Evolutionary conservation across 208 protist genomes (phyloP).

Genomic region (Crithidia thermophila): DNA sequence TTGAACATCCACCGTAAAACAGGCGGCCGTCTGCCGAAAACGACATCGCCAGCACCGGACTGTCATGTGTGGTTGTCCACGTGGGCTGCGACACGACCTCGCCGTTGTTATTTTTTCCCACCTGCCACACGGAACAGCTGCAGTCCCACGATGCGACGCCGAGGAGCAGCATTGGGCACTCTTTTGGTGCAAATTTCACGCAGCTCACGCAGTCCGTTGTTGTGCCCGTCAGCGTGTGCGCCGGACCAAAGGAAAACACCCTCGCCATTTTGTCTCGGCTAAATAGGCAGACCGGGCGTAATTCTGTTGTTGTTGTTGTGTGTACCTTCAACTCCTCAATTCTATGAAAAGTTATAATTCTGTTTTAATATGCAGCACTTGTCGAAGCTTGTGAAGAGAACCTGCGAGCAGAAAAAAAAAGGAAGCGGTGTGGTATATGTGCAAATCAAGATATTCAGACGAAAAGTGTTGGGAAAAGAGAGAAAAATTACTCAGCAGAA

Average conservation of each 20-base stretch:
- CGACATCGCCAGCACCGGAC: constrained; percentile 65
- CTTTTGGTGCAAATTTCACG: constrained; percentile 64
- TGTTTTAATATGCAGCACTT: too few relatives aligned
- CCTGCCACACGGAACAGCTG: constrained; percentile 79
- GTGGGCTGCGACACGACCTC: constrained; percentile 50
- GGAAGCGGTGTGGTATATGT: too few relatives aligned
- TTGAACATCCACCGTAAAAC: constrained; percentile 81
- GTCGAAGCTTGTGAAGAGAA: too few relatives aligned
- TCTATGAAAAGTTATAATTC: too few relatives aligned
- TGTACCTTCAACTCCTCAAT: too few relatives aligned
- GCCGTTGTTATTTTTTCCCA: constrained; percentile 32
- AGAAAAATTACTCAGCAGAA: too few relatives aligned
- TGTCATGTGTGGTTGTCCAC: constrained; percentile 43
- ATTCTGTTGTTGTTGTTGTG: too few relatives aligned
- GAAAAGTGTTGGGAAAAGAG: too few relatives aligned
- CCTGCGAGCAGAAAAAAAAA: too few relatives aligned
- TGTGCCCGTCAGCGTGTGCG: constrained; percentile 54
- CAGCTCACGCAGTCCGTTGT: constrained; percentile 73
- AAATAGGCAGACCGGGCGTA: too few relatives aligned
- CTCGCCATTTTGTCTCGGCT: constrained; percentile 7
- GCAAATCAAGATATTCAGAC: too few relatives aligned
- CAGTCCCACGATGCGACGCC: constrained; percentile 80
- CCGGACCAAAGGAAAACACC: constrained; percentile 12
- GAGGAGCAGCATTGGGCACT: constrained; percentile 61
- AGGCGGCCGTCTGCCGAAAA: constrained; percentile 74